These are phyloP conservation scores for Cetraspora pellucida DNA, from an alignment of 192 early-diverging fungal genomes.

Conservation along the genomic window DNA sequence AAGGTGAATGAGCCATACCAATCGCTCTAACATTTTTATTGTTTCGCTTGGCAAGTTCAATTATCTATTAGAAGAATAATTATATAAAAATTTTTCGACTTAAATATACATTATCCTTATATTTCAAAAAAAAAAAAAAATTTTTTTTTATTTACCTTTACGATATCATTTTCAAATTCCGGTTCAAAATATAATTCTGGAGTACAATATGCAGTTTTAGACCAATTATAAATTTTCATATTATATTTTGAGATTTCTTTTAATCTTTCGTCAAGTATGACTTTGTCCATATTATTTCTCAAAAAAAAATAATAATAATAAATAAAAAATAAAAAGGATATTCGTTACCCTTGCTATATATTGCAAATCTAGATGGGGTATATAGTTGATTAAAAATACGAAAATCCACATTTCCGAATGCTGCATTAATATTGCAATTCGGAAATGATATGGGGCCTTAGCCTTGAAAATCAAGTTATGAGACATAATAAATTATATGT, in stretches of 20 bases:
- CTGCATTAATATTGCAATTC: too few species aligned
- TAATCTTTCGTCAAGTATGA: constrained; percentile 32
- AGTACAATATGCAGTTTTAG: constrained; percentile 60
- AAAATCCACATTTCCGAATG: too few species aligned
- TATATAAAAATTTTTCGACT: background rate
- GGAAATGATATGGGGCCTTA: too few species aligned
- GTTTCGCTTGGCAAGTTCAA: constrained; percentile 44
- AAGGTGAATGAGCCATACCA: constrained; percentile 76
- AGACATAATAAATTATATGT: too few species aligned
- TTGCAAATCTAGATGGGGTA: too few species aligned
- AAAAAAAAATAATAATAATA: too few species aligned
- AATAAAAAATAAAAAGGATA: too few species aligned
- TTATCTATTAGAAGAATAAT: constrained; percentile 43
- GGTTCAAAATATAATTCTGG: constrained; percentile 65
- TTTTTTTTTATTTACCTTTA: constrained; percentile 49
- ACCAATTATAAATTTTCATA: constrained; percentile 66
- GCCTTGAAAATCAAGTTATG: too few species aligned
- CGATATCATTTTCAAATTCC: constrained; percentile 59
- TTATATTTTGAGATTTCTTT: constrained; percentile 25
- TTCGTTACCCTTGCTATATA: too few species aligned
- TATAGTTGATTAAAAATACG: too few species aligned
- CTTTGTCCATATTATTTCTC: background rate
- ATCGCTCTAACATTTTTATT: constrained; percentile 62
- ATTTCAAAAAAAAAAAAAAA: background rate
- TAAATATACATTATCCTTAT: background rate